Evolutionary conservation across 352 stramenopile genomes (phyloP).

Genomic region (Globisporangium apiculatum): DNA sequence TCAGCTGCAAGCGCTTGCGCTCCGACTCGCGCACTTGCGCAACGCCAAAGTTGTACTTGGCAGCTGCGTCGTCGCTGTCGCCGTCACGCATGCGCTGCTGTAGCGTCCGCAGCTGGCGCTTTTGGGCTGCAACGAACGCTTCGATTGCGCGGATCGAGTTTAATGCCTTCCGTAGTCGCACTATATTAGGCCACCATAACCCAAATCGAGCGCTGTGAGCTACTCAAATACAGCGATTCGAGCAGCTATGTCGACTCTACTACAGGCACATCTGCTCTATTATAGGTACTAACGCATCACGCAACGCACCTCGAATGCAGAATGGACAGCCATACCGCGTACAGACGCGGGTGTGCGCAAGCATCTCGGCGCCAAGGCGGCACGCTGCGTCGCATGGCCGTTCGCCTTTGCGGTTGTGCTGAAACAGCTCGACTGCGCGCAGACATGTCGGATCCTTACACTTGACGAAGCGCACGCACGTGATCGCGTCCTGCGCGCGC

Average conservation of each 20-base stretch:
- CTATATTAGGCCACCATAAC: conserved; percentile 10
- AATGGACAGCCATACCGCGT: conserved; percentile 16
- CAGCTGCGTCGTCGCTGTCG: conserved; percentile 3
- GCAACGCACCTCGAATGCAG: conserved; percentile 26
- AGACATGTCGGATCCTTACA: conserved; percentile 19
- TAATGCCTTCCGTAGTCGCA: conserved; percentile 9
- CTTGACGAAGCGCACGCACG: conserved; percentile 20
- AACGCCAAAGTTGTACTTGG: conserved; percentile 15
- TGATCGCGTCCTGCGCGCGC: conserved; percentile 20
- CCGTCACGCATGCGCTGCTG: conserved; percentile 3
- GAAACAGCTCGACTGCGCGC: conserved; percentile 12
- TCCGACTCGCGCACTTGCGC: conserved; percentile 22
- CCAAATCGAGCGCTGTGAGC: background rate
- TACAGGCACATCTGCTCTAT: background rate
- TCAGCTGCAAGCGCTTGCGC: conserved; percentile 16
- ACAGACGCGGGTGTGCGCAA: conserved; percentile 22
- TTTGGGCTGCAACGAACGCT: conserved; percentile 12
- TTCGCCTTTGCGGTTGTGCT: conserved; percentile 13
- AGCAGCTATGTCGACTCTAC: background rate
- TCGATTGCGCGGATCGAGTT: conserved; percentile 14
- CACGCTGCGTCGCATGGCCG: conserved; percentile 19
- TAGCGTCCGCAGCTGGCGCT: conserved; percentile 13
- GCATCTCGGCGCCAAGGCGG: conserved; percentile 16
- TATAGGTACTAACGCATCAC: background rate
- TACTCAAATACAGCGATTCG: background rate